Base-by-base conservation (phyloP, 2,329 filamentous ascomycete species). In the Curvularia sp. region DNA sequence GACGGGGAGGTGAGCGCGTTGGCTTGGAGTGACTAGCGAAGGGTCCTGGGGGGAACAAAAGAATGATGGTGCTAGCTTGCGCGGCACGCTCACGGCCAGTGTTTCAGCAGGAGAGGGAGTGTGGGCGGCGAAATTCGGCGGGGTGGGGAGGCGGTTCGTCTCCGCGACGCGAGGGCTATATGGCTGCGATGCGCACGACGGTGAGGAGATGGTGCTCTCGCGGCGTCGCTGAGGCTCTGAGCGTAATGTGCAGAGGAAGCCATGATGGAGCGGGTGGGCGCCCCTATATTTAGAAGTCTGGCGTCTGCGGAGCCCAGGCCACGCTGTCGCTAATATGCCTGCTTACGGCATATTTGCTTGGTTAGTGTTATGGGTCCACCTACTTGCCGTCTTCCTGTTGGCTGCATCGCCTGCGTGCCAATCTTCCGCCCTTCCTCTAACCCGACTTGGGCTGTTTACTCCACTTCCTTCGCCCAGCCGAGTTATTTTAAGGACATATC, bases 401-500 rank as follows among this genome's bases (percentile, higher is more conserved):
- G 64, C 34, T 45, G 42, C 49, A 54, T 52, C 55, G 54, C 55
- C 28, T 45, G 43, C 25, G 28, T 42, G 50, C 51, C 57, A 42
- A 54, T 53, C 30, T 53, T 49, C 43, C 48, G n/a, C 27, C 41
- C 13, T 12, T 32, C 15, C 30, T 3, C 55, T 60, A 64, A 49
- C 61, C 18, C 19, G 2, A 45, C 30, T 19, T 8, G 43, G 50
- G 21, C 28, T 27, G 48, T 59, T 59, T 61, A 59, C 60, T 57
- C 46, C 32, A 30, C 49, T 32, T 38, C 45, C 39, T 12, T 54
- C 43, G 59, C 58, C 64, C 54, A 66, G 57, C 57, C 54, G 55
- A 60, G 67, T 64, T 73, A 73, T 71, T 73, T 73, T 71, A 67
- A 67, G 71, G 69, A 64, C 63, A 66, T 67, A 65, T 69, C 32